Evolutionary conservation across 73 alveolate species (phyloP), one percentile per base, ranked within the genome.

Genomic region (Paramecium biaurelia): DNA sequence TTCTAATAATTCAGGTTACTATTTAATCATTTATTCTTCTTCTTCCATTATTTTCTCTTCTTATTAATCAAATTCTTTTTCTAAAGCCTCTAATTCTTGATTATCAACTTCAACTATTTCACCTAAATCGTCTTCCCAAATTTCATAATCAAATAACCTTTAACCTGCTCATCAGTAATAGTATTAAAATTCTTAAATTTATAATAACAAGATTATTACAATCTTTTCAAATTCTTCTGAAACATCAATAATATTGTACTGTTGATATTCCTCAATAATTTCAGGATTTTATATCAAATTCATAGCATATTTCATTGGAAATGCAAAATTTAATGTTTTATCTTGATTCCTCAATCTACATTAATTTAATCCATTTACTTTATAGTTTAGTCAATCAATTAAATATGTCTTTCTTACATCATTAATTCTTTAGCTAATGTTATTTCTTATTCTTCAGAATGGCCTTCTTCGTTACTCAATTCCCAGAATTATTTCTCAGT

Each of bases 101-200:
- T 70, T 67, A 38, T 89, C 94, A 35, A 70, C 67, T 89, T 68
- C 94, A 23, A 70, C 49, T 20, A 89, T 41, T 21, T 89, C 94
- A 2, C 84, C 84, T 63, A 63, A n/a, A 70, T 38, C 89, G 18
- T 63, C 90, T 89, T 76, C 92, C 76, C 70, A 47, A 41, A 79
- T 79, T 79, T 79, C 32, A 79, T 30, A 15, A 79, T n/a, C 28
- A 79, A 79, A 45, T 5, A 79, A 7, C 90, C 76, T 47, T 79
- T 43, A 20, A 79, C 90, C n/a, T 79, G 14, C 2, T 79, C 74
- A 0, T 79, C 74, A 5, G 70, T 79, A 5, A 79, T 79, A 9
- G 43, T 79, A 47, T 43, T 45, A 43, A 23, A 3, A 21, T 47
- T 43, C 76, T 79, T 35, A 21, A 38, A 38, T 76, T 38, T 47